Percentiles rank a stretch among this genome's conserved stretches.
phyloP scores from a whole-genome alignment of 176 grass and related monocot genomes.

The Musa acuminata region DNA sequence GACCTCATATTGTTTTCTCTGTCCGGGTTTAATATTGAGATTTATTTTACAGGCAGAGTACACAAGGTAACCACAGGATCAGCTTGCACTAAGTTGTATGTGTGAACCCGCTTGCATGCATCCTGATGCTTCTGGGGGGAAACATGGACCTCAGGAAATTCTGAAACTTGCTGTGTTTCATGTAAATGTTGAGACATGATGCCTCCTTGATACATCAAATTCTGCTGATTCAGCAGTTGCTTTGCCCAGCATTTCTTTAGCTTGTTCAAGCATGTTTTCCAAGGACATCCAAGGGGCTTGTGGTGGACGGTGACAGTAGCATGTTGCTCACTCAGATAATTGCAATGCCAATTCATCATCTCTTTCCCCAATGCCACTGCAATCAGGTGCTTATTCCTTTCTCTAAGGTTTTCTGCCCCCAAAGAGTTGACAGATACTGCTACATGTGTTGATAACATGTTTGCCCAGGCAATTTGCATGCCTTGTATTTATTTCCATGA shows the following conservation, averaged over 20 bases:
- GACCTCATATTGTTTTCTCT: no score
- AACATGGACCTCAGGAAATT: slow-evolving; percentile 23
- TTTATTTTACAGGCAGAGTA: neutral
- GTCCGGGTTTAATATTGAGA: neutral
- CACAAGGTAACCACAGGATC: neutral
- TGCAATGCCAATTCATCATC: no score
- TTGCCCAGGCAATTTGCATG: neutral
- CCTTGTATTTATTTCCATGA: neutral
- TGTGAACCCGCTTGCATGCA: neutral
- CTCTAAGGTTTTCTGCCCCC: neutral
- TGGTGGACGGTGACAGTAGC: no score
- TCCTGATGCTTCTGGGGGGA: slow-evolving; percentile 13
- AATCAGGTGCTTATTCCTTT: neutral
- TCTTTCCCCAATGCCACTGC: neutral
- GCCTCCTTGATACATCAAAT: slow-evolving; percentile 10
- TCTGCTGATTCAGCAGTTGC: slow-evolving; percentile 6
- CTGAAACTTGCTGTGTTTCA: slow-evolving; percentile 28
- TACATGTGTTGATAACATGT: neutral
- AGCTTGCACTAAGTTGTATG: neutral
- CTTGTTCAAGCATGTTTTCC: no score
- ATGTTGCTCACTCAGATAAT: no score
- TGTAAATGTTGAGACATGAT: slow-evolving; percentile 39
- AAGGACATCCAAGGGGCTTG: no score
- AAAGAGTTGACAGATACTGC: neutral
- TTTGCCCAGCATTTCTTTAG: no score